Percentiles rank a stretch among this genome's conserved stretches.
phyloP scores from a whole-genome alignment of 192 early-diverging fungal species.

The Coemansia umbellata region DNA sequence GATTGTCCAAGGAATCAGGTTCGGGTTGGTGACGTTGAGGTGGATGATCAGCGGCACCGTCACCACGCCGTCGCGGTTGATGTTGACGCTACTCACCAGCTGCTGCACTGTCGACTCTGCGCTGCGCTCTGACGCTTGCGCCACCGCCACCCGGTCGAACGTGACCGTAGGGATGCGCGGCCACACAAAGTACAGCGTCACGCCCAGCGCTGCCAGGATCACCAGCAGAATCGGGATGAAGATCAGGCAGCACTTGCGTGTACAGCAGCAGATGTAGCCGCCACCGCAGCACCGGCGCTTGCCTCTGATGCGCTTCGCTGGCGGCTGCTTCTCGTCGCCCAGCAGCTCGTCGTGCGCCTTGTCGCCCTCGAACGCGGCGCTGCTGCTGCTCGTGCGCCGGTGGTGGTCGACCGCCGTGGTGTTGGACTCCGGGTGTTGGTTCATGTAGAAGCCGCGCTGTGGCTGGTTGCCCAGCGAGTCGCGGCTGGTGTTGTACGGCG shows the following conservation, averaged over 20 bases:
- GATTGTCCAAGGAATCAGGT: slow-evolving; percentile 55
- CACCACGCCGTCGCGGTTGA: slow-evolving; percentile 48
- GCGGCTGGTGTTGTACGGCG: not conserved
- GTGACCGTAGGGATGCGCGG: slow-evolving; percentile 46
- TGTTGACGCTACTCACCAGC: slow-evolving; percentile 19
- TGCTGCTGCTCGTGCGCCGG: not conserved
- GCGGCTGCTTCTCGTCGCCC: slow-evolving; percentile 11
- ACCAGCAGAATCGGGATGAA: slow-evolving; percentile 37
- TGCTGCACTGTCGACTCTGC: slow-evolving; percentile 10
- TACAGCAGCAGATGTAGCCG: slow-evolving; percentile 52
- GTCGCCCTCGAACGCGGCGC: not conserved
- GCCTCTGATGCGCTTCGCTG: slow-evolving; percentile 4
- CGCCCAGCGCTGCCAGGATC: slow-evolving; percentile 41
- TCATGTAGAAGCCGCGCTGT: slow-evolving; percentile 4
- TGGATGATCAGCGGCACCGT: slow-evolving; percentile 51
- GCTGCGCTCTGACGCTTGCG: not conserved
- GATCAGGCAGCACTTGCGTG: slow-evolving; percentile 38
- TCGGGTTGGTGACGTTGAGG: slow-evolving; percentile 52
- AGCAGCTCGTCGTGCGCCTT: slow-evolving; percentile 2
- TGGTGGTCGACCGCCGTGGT: slow-evolving; percentile 9
- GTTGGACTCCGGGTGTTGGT: slow-evolving; percentile 14
- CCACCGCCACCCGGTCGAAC: slow-evolving; percentile 36
- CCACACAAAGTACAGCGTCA: slow-evolving; percentile 50
- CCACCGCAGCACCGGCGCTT: slow-evolving; percentile 42
- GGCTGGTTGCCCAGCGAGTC: not conserved